A percentile compares a stretch with the other conserved stretches of the same genome.
Evolutionary conservation across 176 grass and related monocot genomes (phyloP).

Genomic region (Eremochloa ophiuroides): DNA sequence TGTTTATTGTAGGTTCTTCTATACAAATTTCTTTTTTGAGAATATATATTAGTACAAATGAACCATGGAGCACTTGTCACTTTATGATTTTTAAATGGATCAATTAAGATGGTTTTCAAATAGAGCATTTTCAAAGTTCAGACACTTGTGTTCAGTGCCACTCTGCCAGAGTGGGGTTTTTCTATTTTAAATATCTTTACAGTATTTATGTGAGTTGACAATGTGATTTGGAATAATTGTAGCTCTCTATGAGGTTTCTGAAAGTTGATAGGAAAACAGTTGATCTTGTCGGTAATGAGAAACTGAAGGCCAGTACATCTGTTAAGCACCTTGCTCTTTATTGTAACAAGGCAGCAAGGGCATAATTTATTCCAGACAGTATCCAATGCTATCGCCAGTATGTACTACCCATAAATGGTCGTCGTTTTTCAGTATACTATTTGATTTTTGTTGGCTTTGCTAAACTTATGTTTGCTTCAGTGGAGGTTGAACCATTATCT

Average conservation of each 20-base stretch:
- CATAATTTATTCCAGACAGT: conserved; percentile 86
- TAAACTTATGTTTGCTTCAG: conserved; percentile 34
- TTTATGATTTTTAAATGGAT: not conserved
- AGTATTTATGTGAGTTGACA: not conserved
- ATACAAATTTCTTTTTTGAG: not conserved
- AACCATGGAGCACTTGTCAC: not conserved
- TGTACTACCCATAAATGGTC: conserved; percentile 8
- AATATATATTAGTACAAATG: not conserved
- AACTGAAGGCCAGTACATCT: conserved; percentile 87
- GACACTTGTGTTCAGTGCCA: conserved; percentile 96
- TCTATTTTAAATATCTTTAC: not conserved
- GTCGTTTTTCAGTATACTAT: not conserved
- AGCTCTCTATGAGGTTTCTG: conserved; percentile 81
- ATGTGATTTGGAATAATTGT: conserved; percentile 11
- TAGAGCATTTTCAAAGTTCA: conserved; percentile 56
- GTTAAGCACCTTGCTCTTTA: conserved; percentile 92
- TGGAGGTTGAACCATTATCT: conserved; percentile 88
- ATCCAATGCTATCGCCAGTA: conserved; percentile 90
- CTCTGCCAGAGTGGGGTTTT: conserved; percentile 67
- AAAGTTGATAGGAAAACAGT: conserved; percentile 73
- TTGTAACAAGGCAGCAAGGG: conserved; percentile 67
- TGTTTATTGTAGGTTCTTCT: no score
- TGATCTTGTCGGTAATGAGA: conserved; percentile 93
- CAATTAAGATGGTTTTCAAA: no score
- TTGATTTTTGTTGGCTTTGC: not conserved